phyloP scores from a whole-genome alignment of 306 rosid species.

The Hippophae rhamnoides region DNA sequence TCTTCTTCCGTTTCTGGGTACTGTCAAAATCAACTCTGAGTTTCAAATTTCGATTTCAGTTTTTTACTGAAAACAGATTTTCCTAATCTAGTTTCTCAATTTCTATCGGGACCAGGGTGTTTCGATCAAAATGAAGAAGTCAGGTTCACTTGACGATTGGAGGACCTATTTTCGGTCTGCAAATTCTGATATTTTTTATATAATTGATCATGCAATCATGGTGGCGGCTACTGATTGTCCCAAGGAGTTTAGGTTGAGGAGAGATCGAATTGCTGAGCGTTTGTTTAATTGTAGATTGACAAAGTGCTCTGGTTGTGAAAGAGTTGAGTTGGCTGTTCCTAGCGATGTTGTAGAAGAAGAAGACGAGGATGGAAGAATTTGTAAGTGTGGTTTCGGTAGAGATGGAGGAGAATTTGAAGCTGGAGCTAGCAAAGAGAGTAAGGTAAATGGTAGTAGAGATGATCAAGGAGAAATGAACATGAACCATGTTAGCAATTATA shows the following conservation, averaged over 20 bases:
- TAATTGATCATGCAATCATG: constrained; percentile 77
- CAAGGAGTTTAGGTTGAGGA: constrained; percentile 52
- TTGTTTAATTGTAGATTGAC: constrained; percentile 42
- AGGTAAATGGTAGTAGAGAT: constrained; percentile 43
- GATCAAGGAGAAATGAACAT: constrained; percentile 37
- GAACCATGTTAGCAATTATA: constrained; percentile 43
- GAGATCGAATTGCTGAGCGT: constrained; percentile 74
- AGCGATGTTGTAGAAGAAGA: constrained; percentile 15
- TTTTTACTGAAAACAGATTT: constrained; percentile 8
- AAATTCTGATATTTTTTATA: constrained; percentile 56
- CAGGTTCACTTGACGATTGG: constrained; percentile 70
- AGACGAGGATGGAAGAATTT: constrained; percentile 18
- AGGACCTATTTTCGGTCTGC: constrained; percentile 63
- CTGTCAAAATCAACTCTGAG: constrained; percentile 1
- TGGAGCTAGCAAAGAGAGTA: constrained; percentile 84
- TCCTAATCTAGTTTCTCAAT: constrained; percentile 10
- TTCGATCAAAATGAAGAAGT: constrained; percentile 39
- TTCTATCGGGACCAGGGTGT: constrained; percentile 5
- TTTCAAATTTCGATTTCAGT: constrained; percentile 25
- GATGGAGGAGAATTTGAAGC: constrained; percentile 37
- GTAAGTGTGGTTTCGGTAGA: constrained; percentile 32
- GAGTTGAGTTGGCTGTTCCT: constrained; percentile 42
- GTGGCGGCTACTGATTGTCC: constrained; percentile 91
- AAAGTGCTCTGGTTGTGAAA: constrained; percentile 66
- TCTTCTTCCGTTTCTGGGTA: constrained; percentile 6